Evolutionary conservation across 2,329 filamentous ascomycete species (phyloP).

Genomic region (Pyricularia grisea): DNA sequence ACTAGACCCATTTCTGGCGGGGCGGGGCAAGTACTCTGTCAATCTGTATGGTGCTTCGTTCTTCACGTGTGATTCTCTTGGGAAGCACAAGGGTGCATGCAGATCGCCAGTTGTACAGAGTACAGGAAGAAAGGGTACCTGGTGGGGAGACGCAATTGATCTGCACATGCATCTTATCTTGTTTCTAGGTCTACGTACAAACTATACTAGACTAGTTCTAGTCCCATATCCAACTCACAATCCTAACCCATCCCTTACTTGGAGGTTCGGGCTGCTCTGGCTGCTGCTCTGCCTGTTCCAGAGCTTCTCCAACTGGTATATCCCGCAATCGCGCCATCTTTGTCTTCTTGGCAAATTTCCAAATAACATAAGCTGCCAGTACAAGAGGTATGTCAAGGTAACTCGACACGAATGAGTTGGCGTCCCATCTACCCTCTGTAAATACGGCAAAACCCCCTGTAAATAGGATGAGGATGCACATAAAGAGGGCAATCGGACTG

Average conservation of each 20-base stretch:
- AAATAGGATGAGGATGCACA: slow-evolving; percentile 53
- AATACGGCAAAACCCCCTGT: slow-evolving; percentile 63
- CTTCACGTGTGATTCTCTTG: not conserved
- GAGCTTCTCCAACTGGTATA: slow-evolving; percentile 41
- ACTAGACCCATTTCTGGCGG: no score
- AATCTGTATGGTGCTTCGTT: not conserved
- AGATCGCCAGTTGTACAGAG: not conserved
- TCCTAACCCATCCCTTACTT: slow-evolving; percentile 17
- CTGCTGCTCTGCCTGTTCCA: slow-evolving; percentile 33
- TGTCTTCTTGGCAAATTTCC: slow-evolving; percentile 58
- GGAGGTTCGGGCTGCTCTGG: slow-evolving; percentile 19
- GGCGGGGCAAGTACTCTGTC: not conserved
- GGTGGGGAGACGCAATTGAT: not conserved
- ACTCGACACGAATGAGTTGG: slow-evolving; percentile 50
- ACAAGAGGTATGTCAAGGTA: slow-evolving; percentile 59
- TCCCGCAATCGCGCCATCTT: slow-evolving; percentile 38
- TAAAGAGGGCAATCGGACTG: slow-evolving; percentile 47
- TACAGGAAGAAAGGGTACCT: not conserved
- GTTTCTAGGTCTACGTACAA: no score
- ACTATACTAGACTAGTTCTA: no score
- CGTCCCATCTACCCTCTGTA: slow-evolving; percentile 42
- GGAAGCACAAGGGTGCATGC: not conserved
- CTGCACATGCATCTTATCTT: not conserved
- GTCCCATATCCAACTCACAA: slow-evolving; percentile 27
- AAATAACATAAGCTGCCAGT: slow-evolving; percentile 44